Evolutionary conservation across 305 asterid genomes (phyloP), one percentile per base, ranked within the genome.

Genomic region (Fraxinus sp.): DNA sequence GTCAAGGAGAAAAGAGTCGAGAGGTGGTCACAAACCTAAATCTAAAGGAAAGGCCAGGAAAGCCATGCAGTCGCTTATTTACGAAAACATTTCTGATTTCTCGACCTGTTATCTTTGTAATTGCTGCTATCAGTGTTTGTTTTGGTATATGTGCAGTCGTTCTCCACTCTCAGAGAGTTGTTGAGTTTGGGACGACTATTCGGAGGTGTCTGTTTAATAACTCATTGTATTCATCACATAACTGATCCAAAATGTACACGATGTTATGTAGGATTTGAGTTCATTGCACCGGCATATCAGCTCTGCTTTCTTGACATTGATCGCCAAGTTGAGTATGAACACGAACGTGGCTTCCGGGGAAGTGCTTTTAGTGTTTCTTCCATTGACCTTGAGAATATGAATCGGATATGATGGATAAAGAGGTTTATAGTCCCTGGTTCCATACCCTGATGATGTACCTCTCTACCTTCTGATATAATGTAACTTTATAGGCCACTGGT

Each of bases 111-210:
- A 77, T 93, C 49, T 79, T 83, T 41, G 84, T 80, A 0, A 75
- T 89, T 32, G 80, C 88, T 7, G 88, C 88, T 5, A 84, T 89
- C 22, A 86, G 96, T 44, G 83, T 95, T 52, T 95, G 98, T 79
- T 87, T 90, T 16, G 98, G 96, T 79, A 83, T 93, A 14, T 95
- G 98, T 44, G 90, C 88, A 1, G 90, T 88, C 30, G 35, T 90
- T 66, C 83, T 95, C 88, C 98, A 95, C 85, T 97, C 95, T 6
- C 89, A 82, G 46, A 84, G 84, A 86, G 92, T 86, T 57, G 83
- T 84, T 37, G 90, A 84, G 86, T 78, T 95, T 1, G 90, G 97
- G 64, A 88, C 90, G 10, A 90, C 97, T 39, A 91, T 95, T 9
- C 88, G 93, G 66, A 88, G 93, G 85, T 93, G 98, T 86, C 87